These are phyloP conservation scores for Phytophthora megakarya DNA, from an alignment of 352 stramenopile species.

Conservation along the genomic window DNA sequence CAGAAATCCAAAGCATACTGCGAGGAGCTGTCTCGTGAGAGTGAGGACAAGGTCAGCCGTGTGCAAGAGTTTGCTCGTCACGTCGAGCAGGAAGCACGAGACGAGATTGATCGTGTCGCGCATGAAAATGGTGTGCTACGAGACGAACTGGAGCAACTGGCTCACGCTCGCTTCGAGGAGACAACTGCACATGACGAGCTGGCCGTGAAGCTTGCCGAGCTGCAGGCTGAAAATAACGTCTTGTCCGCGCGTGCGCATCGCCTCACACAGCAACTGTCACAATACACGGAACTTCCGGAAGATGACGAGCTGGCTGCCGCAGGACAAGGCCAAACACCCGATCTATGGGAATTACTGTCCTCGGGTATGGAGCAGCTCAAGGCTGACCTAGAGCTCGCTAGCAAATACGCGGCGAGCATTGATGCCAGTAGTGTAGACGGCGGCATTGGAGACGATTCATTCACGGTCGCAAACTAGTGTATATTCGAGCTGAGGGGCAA, in stretches of 20 bases:
- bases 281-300: conserved; percentile 82
- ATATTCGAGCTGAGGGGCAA: conserved; percentile 12
- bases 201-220: conserved; percentile 69
- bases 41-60: conserved; percentile 67
- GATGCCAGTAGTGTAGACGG: conserved; percentile 55
- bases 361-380: conserved; percentile 91
- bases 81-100: conserved; percentile 65
- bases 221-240: conserved; percentile 88
- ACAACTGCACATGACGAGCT: conserved; percentile 72
- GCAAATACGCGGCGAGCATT: conserved; percentile 87
- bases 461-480: conserved; percentile 58
- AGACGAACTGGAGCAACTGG: conserved; percentile 68
- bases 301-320: conserved; percentile 62
- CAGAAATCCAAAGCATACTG: conserved; percentile 68
- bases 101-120: conserved; percentile 65
- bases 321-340: conserved; percentile 60
- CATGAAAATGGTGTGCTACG: conserved; percentile 65
- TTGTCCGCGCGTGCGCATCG: conserved; percentile 75
- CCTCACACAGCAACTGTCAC: conserved; percentile 79
- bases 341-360: conserved; percentile 86
- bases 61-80: conserved; percentile 63
- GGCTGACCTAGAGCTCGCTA: conserved; percentile 83
- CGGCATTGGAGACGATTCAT: conserved; percentile 56
- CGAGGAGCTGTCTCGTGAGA: conserved; percentile 62
- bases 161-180: conserved; percentile 65